phyloP scores from a whole-genome alignment of 2,329 filamentous ascomycete genomes.

The Fusarium decemcellulare region DNA sequence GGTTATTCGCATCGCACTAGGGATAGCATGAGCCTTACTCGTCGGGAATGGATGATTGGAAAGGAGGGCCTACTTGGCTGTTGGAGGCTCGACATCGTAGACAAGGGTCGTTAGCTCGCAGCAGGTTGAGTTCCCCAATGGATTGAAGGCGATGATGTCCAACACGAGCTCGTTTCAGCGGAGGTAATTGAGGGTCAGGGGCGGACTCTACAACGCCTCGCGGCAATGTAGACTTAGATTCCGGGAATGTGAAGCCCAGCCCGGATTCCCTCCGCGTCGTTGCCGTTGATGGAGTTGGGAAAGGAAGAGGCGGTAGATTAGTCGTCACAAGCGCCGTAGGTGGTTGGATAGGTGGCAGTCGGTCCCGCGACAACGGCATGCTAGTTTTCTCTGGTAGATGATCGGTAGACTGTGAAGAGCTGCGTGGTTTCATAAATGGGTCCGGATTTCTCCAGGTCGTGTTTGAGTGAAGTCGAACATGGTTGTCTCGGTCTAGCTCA shows the following conservation, averaged over 20 bases:
- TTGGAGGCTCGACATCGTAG: slow-evolving; percentile 65
- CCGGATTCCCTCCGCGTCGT: slow-evolving; percentile 46
- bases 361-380: slow-evolving; percentile 42
- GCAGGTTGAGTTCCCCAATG: slow-evolving; percentile 68
- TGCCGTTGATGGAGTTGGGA: slow-evolving; percentile 48
- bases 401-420: slow-evolving; percentile 29
- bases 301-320: slow-evolving; percentile 48
- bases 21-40: slow-evolving; percentile 25
- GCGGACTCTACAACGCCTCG: slow-evolving; percentile 62
- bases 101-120: slow-evolving; percentile 63
- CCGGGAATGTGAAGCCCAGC: slow-evolving; percentile 55
- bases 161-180: slow-evolving; percentile 66
- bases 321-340: slow-evolving; percentile 51
- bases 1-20: slow-evolving; percentile 67
- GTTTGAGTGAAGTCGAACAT: slow-evolving; percentile 62
- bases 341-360: slow-evolving; percentile 55
- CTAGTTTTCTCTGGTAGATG: slow-evolving; percentile 21
- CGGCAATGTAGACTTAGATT: slow-evolving; percentile 53
- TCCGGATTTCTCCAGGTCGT: slow-evolving; percentile 61
- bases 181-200: slow-evolving; percentile 67
- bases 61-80: slow-evolving; percentile 57
- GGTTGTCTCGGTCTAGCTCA: slow-evolving; percentile 65
- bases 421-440: slow-evolving; percentile 52
- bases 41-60: not conserved
- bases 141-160: slow-evolving; percentile 69